These are phyloP conservation scores for Solanum appendiculatum DNA, from an alignment of 257 asterid species.

Conservation along the genomic window DNA sequence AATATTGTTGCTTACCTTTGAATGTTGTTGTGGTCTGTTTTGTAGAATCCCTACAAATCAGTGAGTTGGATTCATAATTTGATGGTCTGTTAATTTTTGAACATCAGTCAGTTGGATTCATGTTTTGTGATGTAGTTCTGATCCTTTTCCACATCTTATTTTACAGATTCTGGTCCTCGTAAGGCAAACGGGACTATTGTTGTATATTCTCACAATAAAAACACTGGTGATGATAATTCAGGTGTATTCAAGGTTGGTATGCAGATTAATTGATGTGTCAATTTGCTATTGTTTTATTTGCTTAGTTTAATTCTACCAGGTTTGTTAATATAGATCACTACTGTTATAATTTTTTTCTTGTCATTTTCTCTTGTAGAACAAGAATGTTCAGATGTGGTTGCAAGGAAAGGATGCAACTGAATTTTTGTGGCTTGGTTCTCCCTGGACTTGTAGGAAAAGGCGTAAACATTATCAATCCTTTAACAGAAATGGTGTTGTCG, in stretches of 20 bases:
- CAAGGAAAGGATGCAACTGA: conserved; percentile 8
- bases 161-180: conserved; percentile 22
- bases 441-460: conserved; percentile 60
- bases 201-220: conserved; percentile 9
- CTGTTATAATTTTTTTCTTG: neutral
- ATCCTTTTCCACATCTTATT: neutral
- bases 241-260: conserved; percentile 38
- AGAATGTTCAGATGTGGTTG: conserved; percentile 12
- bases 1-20: neutral
- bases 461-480: conserved; percentile 59
- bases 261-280: neutral
- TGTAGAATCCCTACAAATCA: neutral
- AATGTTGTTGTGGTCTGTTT: neutral
- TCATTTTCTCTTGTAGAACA: conserved; percentile 10
- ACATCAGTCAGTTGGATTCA: neutral
- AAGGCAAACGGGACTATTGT: conserved; percentile 10
- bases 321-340: neutral
- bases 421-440: conserved; percentile 57
- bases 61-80: no score
- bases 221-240: conserved; percentile 2
- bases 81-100: neutral
- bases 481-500: conserved; percentile 55
- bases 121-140: neutral
- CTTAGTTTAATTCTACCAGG: neutral
- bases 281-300: neutral